These are phyloP conservation scores for Sphenostylis stenocarpa DNA, from an alignment of 306 rosid genomes.

Conservation along the genomic window DNA sequence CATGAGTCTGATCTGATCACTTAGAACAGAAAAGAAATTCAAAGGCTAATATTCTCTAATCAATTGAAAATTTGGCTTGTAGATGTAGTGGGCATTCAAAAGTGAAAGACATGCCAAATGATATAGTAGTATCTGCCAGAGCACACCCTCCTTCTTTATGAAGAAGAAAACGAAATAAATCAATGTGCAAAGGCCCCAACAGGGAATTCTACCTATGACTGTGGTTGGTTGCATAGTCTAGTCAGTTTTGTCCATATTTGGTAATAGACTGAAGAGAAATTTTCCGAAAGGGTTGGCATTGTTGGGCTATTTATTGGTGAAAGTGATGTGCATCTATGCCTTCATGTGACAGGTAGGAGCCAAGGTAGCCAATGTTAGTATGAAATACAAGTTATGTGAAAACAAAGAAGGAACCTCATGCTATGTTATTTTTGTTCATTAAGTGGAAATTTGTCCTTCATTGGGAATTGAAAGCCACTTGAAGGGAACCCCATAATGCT, in stretches of 20 bases:
- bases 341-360: constrained; percentile 55
- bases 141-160: constrained; percentile 11
- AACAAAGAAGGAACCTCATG: constrained; percentile 52
- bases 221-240: constrained; percentile 43
- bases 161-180: constrained; percentile 30
- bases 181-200: constrained; percentile 27
- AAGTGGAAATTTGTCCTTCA: constrained; percentile 48
- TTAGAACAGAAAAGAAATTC: constrained; percentile 39
- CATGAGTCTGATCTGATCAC: constrained; percentile 51
- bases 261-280: constrained; percentile 33
- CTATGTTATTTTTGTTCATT: constrained; percentile 41
- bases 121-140: constrained; percentile 29
- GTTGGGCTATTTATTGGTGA: constrained; percentile 37
- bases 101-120: constrained; percentile 28
- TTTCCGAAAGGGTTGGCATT: constrained; percentile 35
- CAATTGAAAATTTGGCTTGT: constrained; percentile 30
- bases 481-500: constrained; percentile 48
- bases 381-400: constrained; percentile 38
- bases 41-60: constrained; percentile 46
- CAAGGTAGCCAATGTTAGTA: constrained; percentile 37
- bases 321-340: constrained; percentile 56
- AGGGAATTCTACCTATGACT: constrained; percentile 35
- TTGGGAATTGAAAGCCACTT: constrained; percentile 56
- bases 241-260: constrained; percentile 35
- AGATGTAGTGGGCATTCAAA: constrained; percentile 36